phyloP scores from a whole-genome alignment of 2,329 filamentous ascomycete genomes.

The Diaporthe citriasiana region DNA sequence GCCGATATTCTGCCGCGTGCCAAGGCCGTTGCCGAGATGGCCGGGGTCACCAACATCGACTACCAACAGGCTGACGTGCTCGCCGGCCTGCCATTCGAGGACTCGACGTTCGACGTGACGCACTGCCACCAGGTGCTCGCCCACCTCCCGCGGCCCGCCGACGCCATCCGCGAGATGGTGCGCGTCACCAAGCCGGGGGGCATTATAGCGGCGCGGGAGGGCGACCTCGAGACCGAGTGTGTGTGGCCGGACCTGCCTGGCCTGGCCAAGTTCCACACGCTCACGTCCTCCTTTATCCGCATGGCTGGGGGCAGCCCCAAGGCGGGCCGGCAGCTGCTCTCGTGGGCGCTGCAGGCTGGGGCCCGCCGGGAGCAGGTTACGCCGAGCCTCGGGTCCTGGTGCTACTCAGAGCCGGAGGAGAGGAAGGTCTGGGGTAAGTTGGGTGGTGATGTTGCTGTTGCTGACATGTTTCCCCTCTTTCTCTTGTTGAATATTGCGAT shows the following conservation, averaged over 20 bases:
- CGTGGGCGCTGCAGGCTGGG: constrained; percentile 49
- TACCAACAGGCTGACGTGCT: constrained; percentile 51
- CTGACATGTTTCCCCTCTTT: neutral
- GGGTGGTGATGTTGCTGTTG: neutral
- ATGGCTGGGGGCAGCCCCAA: constrained; percentile 45
- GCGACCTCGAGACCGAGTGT: constrained; percentile 51
- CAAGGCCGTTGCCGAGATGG: constrained; percentile 51
- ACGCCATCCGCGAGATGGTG: constrained; percentile 50
- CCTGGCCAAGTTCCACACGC: constrained; percentile 47
- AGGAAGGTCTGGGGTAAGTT: constrained; percentile 46
- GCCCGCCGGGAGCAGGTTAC: constrained; percentile 41
- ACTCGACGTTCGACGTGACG: constrained; percentile 49
- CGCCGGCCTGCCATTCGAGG: constrained; percentile 49
- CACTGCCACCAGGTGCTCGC: constrained; percentile 50
- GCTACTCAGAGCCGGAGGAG: constrained; percentile 43
- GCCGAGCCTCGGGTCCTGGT: constrained; percentile 44
- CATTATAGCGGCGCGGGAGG: constrained; percentile 51
- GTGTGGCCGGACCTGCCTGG: constrained; percentile 50
- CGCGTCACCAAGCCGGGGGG: constrained; percentile 50
- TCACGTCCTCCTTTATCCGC: constrained; percentile 43
- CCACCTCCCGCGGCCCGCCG: constrained; percentile 47
- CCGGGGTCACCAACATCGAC: constrained; percentile 49
- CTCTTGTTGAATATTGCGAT: neutral
- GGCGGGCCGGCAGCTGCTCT: constrained; percentile 48
- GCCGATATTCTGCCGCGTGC: constrained; percentile 58